Conservation (phyloP, 1,139 yeast genomes). For the Protomyces inundatus region DNA sequence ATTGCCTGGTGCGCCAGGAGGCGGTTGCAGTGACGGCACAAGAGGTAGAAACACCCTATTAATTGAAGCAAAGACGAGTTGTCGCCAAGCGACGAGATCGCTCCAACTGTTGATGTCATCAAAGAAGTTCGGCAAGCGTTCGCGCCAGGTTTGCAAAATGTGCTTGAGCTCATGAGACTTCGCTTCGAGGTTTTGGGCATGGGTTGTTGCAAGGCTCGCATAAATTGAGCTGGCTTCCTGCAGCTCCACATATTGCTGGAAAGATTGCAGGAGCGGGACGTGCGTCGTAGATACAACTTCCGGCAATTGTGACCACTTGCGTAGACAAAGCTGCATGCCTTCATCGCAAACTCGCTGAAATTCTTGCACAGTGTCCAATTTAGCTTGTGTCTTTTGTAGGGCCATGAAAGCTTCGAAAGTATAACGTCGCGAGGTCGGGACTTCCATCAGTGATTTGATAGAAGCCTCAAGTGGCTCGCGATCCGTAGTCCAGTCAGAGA, state of each 20-base stretch:
- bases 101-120: constrained; percentile 98
- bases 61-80: constrained; percentile 95
- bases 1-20: constrained; percentile 42
- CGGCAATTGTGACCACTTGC: constrained; percentile 93
- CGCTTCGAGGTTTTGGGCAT: constrained; percentile 83
- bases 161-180: constrained; percentile 92
- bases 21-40: constrained; percentile 77
- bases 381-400: constrained; percentile 88
- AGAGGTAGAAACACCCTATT: constrained; percentile 91
- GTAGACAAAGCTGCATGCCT: constrained; percentile 85
- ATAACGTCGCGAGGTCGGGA: constrained; percentile 95
- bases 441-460: constrained; percentile 94
- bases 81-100: constrained; percentile 96
- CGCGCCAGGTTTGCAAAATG: constrained; percentile 96
- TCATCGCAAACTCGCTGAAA: constrained; percentile 86
- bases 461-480: constrained; percentile 91
- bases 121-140: constrained; percentile 91
- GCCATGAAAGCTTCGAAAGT: constrained; percentile 90
- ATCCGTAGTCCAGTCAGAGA: constrained; percentile 97
- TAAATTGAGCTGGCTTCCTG: constrained; percentile 97
- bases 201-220: constrained; percentile 80
- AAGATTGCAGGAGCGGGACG: constrained; percentile 80
- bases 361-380: constrained; percentile 69
- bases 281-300: constrained; percentile 76
- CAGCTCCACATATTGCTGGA: constrained; percentile 96